Conservation (phyloP, 116 monocot genomes). For the Phalaenopsis hybrid region DNA sequence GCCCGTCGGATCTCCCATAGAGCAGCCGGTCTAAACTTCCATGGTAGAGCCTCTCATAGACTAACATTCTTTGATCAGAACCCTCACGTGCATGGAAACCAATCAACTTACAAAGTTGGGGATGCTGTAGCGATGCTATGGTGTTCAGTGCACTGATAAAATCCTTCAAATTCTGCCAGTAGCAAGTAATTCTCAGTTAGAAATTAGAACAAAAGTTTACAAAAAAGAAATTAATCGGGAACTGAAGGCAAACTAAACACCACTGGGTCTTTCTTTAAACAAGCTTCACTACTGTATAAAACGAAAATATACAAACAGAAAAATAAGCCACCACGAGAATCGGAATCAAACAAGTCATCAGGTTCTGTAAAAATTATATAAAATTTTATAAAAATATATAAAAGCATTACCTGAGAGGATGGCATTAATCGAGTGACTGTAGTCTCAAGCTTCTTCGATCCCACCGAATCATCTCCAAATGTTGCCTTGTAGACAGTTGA, state of each 20-base stretch:
- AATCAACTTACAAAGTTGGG: slow-evolving; percentile 77
- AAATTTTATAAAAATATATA: not conserved
- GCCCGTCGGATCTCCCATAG: slow-evolving; percentile 62
- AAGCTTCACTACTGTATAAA: no score
- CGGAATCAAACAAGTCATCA: not conserved
- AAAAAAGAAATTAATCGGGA: not conserved
- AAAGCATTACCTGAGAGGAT: slow-evolving; percentile 56
- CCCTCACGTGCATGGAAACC: slow-evolving; percentile 83
- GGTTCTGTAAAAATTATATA: not conserved
- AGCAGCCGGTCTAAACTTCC: slow-evolving; percentile 78
- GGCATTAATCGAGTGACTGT: slow-evolving; percentile 49
- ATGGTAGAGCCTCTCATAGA: slow-evolving; percentile 80
- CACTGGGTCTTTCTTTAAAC: not conserved
- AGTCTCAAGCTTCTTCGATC: slow-evolving; percentile 57
- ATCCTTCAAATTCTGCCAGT: slow-evolving; percentile 62
- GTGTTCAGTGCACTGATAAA: slow-evolving; percentile 68
- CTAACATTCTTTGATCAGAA: slow-evolving; percentile 73
- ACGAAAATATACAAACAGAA: not conserved
- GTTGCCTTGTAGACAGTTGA: slow-evolving; percentile 67
- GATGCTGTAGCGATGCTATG: slow-evolving; percentile 69
- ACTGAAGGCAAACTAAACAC: no score
- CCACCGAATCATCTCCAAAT: slow-evolving; percentile 60
- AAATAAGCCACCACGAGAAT: not conserved
- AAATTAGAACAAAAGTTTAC: slow-evolving; percentile 1
- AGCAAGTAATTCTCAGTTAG: slow-evolving; percentile 38